Evolutionary conservation across 2,329 filamentous ascomycete species (phyloP).

Genomic region (Hymenoscyphus salicellus): DNA sequence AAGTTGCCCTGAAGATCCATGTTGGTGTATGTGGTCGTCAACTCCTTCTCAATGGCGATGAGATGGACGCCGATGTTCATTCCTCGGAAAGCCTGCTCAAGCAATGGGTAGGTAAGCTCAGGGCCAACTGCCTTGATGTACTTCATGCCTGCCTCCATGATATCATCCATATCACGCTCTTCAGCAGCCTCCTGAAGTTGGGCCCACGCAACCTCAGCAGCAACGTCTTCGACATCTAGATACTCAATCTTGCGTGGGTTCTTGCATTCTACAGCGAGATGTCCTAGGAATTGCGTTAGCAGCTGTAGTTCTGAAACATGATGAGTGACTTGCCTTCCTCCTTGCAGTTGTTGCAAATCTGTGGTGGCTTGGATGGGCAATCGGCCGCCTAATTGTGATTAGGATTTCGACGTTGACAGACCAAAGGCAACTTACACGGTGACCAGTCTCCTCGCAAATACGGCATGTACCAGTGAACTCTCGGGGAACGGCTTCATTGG

Average conservation of each 20-base stretch:
- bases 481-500: conserved; percentile 49
- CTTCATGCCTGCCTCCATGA: conserved; percentile 56
- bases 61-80: conserved; percentile 56
- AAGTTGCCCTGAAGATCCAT: conserved; percentile 71
- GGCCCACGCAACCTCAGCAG: conserved; percentile 56
- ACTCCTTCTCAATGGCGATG: conserved; percentile 58
- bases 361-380: conserved; percentile 58
- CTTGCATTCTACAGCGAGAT: conserved; percentile 54
- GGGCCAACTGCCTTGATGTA: conserved; percentile 59
- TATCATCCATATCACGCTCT: conserved; percentile 59
- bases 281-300: conserved; percentile 43
- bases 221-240: conserved; percentile 46
- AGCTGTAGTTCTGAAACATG: neutral
- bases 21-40: conserved; percentile 59
- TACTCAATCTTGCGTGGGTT: conserved; percentile 58
- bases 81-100: conserved; percentile 59
- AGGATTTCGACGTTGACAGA: neutral
- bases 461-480: conserved; percentile 57
- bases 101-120: conserved; percentile 54
- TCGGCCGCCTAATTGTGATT: conserved; percentile 45
- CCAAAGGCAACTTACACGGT: conserved; percentile 39
- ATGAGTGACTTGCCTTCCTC: conserved; percentile 49
- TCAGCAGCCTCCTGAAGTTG: conserved; percentile 51
- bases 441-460: conserved; percentile 52
- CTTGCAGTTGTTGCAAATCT: conserved; percentile 59